phyloP scores from a whole-genome alignment of 441 rosid species.

The Bruguiera hainesii region DNA sequence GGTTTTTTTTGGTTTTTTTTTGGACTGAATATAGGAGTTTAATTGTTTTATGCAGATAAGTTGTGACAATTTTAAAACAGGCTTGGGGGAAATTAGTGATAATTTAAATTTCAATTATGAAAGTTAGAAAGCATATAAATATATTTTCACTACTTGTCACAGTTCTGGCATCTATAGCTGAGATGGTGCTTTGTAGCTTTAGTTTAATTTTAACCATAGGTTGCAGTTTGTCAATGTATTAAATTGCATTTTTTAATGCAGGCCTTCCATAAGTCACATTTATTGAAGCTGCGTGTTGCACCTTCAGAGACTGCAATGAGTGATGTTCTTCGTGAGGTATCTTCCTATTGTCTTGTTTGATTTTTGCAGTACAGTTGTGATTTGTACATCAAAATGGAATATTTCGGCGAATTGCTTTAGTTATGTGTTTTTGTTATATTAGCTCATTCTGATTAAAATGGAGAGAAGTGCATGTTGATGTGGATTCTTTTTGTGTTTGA shows the following conservation, averaged over 20 bases:
- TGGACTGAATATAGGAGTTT: constrained; percentile 9
- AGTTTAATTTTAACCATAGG: background rate
- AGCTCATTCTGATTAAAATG: background rate
- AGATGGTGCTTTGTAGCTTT: background rate
- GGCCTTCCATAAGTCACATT: constrained; percentile 95
- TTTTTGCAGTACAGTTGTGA: background rate
- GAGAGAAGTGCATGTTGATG: background rate
- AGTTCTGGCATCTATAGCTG: background rate
- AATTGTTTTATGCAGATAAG: constrained; percentile 16
- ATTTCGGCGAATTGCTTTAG: too few relatives aligned
- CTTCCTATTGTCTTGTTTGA: constrained; percentile 14
- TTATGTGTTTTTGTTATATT: background rate
- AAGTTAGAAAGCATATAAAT: background rate
- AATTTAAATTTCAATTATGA: background rate
- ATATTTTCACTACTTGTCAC: background rate
- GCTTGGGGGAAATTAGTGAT: background rate
- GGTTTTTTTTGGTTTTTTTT: constrained; percentile 6
- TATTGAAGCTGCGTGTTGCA: constrained; percentile 75
- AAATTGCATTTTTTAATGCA: constrained; percentile 19
- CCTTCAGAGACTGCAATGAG: constrained; percentile 98
- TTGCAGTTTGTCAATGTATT: background rate
- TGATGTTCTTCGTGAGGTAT: constrained; percentile 93
- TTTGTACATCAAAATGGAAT: background rate
- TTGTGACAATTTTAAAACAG: background rate
- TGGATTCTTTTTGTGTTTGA: background rate